A percentile compares a stretch with the other conserved stretches of the same genome.
These are phyloP conservation scores for Bretziella fagacearum DNA, from an alignment of 2,329 filamentous ascomycete species.

Conservation along the genomic window DNA sequence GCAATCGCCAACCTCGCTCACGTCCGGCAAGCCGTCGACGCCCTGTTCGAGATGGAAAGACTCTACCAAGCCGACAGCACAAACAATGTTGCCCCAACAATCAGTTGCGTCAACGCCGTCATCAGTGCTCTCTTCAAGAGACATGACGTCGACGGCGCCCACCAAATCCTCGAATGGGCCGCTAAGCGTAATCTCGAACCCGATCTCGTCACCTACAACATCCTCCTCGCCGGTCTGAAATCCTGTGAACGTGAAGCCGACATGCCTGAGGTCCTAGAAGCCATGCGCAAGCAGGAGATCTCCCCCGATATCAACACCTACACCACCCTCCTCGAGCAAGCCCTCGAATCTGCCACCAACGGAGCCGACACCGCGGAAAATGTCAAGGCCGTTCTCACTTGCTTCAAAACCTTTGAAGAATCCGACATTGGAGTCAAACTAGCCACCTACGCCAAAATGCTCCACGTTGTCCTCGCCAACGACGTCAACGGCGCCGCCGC, in stretches of 20 bases:
- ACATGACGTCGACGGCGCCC: slow-evolving; percentile 31
- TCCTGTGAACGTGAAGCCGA: slow-evolving; percentile 30
- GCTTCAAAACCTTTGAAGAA: slow-evolving; percentile 41
- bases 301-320: slow-evolving; percentile 52
- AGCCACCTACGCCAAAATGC: slow-evolving; percentile 51
- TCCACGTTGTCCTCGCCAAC: slow-evolving; percentile 35
- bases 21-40: slow-evolving; percentile 39
- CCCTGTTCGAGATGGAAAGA: slow-evolving; percentile 45
- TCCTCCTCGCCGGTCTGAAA: slow-evolving; percentile 45
- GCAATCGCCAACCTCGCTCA: slow-evolving; percentile 42
- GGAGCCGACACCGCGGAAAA: slow-evolving; percentile 29
- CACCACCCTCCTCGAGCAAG: slow-evolving; percentile 50
- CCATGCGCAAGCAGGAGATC: slow-evolving; percentile 41
- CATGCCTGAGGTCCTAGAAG: slow-evolving; percentile 34
- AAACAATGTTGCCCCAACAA: slow-evolving; percentile 34
- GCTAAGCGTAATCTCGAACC: slow-evolving; percentile 36
- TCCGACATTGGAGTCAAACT: slow-evolving; percentile 42
- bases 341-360: slow-evolving; percentile 21
- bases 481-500: slow-evolving; percentile 23
- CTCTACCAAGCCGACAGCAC: slow-evolving; percentile 18
- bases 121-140: slow-evolving; percentile 42
- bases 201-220: slow-evolving; percentile 48
- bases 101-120: slow-evolving; percentile 52
- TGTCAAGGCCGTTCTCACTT: slow-evolving; percentile 30
- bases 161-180: slow-evolving; percentile 42